phyloP scores from a whole-genome alignment of 805 yeast species.

The Kuraishia hungarica region DNA sequence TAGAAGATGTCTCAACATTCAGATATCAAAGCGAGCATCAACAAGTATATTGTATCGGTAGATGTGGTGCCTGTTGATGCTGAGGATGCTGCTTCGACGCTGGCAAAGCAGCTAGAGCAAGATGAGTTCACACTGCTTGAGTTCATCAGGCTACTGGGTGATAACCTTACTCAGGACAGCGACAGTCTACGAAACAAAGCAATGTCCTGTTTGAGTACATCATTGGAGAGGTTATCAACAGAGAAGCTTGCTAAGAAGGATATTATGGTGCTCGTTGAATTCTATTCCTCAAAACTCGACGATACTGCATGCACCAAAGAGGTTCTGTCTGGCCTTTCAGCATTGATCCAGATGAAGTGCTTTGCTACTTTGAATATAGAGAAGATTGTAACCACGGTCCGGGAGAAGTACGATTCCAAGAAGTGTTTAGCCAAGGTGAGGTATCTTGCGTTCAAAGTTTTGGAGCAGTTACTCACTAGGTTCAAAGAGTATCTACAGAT shows the following conservation, averaged over 20 bases:
- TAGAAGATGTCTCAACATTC: background rate
- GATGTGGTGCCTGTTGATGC: conserved; percentile 22
- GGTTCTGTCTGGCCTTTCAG: conserved; percentile 43
- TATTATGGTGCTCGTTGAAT: conserved; percentile 40
- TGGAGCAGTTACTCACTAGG: conserved; percentile 26
- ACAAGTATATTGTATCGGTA: conserved; percentile 32
- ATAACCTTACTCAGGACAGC: conserved; percentile 38
- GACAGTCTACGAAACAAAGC: conserved; percentile 30
- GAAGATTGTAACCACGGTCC: conserved; percentile 28
- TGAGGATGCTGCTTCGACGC: conserved; percentile 14
- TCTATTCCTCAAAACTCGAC: conserved; percentile 57
- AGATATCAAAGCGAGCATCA: conserved; percentile 14
- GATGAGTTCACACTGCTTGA: conserved; percentile 27
- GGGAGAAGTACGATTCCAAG: conserved; percentile 41
- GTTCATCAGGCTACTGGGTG: conserved; percentile 37
- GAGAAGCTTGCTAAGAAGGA: conserved; percentile 31
- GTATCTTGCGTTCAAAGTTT: conserved; percentile 44
- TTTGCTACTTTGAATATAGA: conserved; percentile 28
- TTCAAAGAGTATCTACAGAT: conserved; percentile 15
- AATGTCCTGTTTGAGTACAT: conserved; percentile 29
- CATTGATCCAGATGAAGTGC: conserved; percentile 43
- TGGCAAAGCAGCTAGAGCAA: conserved; percentile 18
- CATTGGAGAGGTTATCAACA: conserved; percentile 20
- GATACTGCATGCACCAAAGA: conserved; percentile 49
- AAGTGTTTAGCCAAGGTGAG: conserved; percentile 56